Base-by-base conservation (phyloP, 2,329 filamentous ascomycete species). In the Ilyonectria robusta region DNA sequence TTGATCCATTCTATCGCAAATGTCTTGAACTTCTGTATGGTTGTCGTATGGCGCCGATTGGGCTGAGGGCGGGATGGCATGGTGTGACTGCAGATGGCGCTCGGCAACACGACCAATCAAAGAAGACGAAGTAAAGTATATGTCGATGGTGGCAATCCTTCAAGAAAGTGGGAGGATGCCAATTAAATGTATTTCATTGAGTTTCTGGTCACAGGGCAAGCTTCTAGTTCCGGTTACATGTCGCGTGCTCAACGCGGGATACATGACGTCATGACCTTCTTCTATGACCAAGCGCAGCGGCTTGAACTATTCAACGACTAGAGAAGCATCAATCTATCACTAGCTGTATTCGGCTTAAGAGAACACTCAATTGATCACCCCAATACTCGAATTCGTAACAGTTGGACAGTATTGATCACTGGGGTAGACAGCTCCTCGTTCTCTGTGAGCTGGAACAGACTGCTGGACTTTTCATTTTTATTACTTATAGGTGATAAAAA, bases 1-100 rank as follows among this genome's bases (percentile, higher is more conserved):
- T 85, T 86, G 67, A 91, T 68, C 89, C 89, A 92, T 75, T 88
- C 65, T 35, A 56, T 55, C 26, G 76, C 26, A 35, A 81, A 80
- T 2, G 53, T 19, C 26, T 65, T 72, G 59, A 67, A 6, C n/a
- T 64, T 64, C 21, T 55, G 37, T 9, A 47, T 66, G 23, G 60
- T 67, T 21, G 64, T 70, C 31, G 50, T 23, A 29, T 59, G 21
- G 6, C 47, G 51, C 58, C 67, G 29, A 62, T 66, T 56, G 8
- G 44, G 40, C 46, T 56, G 60, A 7, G 74, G 68, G n/a, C 69
- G 55, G 23, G 69, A 57, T 47, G 73, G 72, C 75, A 74, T 75
- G 62, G 33, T 57, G 44, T 23, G 10, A 17, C 11, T 21, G 13
- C 10, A 21, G 19, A 21, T 19, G 10, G n/a, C 13, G 13, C 9